These are phyloP conservation scores for Suillus hirtellus DNA, from an alignment of 768 basidiomycete species.

Conservation along the genomic window DNA sequence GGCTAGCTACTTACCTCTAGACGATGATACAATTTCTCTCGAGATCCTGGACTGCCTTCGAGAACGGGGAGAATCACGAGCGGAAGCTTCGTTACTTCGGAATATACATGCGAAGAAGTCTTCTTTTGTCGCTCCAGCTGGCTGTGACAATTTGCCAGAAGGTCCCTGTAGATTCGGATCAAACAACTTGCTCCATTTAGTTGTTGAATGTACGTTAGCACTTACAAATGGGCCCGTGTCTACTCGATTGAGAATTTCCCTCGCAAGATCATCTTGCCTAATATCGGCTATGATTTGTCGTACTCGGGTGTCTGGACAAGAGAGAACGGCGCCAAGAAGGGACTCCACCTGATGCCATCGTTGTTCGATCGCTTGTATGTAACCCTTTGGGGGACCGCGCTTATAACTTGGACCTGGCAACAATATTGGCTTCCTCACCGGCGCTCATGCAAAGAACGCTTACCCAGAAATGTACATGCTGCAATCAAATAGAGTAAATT, in stretches of 20 bases:
- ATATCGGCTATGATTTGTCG: conserved; percentile 63
- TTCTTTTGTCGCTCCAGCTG: conserved; percentile 67
- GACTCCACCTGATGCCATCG: conserved; percentile 92
- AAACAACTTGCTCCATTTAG: conserved; percentile 5
- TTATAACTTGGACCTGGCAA: conserved; percentile 71
- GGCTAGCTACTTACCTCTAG: conserved; percentile 42
- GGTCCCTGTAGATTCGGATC: conserved; percentile 52
- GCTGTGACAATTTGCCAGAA: conserved; percentile 61
- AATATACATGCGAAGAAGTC: conserved; percentile 78
- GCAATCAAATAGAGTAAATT: conserved; percentile 21
- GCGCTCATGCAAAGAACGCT: neutral
- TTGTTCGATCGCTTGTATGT: conserved; percentile 91
- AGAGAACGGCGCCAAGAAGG: conserved; percentile 78
- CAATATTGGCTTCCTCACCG: conserved; percentile 5
- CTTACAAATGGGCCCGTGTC: conserved; percentile 77
- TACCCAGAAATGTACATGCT: conserved; percentile 72
- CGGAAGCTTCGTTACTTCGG: conserved; percentile 52
- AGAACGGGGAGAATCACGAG: conserved; percentile 58
- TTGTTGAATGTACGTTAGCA: neutral
- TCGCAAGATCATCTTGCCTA: conserved; percentile 70
- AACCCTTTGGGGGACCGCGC: conserved; percentile 86
- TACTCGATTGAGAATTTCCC: conserved; percentile 74
- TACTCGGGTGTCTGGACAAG: conserved; percentile 66
- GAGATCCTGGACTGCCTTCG: conserved; percentile 76
- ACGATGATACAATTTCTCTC: conserved; percentile 78